A percentile compares a stretch with the other conserved stretches of the same genome.
phyloP scores from a whole-genome alignment of 768 basidiomycete genomes.

The Collybia nuda region DNA sequence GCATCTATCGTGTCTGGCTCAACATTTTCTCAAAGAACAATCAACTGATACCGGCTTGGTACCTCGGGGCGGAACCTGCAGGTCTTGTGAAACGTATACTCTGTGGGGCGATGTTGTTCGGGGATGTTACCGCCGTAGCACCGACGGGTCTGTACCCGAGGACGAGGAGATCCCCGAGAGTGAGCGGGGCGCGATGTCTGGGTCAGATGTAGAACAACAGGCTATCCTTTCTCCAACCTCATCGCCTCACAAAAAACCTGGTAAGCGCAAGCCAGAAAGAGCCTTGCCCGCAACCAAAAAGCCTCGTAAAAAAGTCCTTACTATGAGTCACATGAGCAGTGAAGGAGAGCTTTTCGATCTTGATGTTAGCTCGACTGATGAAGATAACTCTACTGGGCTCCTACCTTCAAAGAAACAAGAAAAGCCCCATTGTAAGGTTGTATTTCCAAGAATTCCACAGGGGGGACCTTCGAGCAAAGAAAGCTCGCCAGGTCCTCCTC shows the following conservation, averaged over 20 bases:
- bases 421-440: no score
- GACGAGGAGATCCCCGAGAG: constrained; percentile 25
- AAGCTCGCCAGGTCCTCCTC: no score
- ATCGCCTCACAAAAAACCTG: constrained; percentile 2
- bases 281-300: constrained; percentile 3
- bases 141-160: constrained; percentile 28
- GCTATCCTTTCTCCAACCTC: neutral
- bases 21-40: constrained; percentile 36
- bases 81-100: constrained; percentile 48
- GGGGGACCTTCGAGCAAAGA: no score
- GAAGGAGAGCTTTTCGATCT: constrained; percentile 29
- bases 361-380: constrained; percentile 18
- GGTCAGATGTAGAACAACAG: constrained; percentile 23
- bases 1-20: constrained; percentile 59
- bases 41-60: constrained; percentile 33
- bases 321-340: constrained; percentile 12
- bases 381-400: neutral
- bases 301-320: constrained; percentile 2
- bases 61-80: constrained; percentile 64
- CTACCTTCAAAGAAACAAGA: no score
- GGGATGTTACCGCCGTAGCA: constrained; percentile 55
- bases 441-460: no score
- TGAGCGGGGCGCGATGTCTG: constrained; percentile 34
- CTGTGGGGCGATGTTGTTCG: constrained; percentile 73
- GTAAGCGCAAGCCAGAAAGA: constrained; percentile 1